phyloP scores from a whole-genome alignment of 2,329 filamentous ascomycete genomes.

The Fonsecaea erecta region DNA sequence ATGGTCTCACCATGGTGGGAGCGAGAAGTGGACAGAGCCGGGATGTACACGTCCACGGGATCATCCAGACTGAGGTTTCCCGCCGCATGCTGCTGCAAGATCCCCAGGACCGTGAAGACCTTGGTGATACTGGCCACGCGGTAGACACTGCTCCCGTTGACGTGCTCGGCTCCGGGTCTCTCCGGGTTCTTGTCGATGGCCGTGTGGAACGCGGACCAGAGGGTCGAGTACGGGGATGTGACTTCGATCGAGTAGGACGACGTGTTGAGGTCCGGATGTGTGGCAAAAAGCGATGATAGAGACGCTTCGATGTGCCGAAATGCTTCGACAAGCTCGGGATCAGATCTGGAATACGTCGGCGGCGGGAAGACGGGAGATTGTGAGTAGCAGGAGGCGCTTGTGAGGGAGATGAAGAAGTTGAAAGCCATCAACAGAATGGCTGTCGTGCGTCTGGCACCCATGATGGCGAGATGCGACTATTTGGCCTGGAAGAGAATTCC shows the following conservation, averaged over 20 bases:
- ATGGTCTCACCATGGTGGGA: constrained; percentile 21
- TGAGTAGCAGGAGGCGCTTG: constrained; percentile 16
- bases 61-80: constrained; percentile 40
- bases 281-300: constrained; percentile 2
- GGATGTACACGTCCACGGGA: constrained; percentile 36
- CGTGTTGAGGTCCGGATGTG: constrained; percentile 24
- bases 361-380: constrained; percentile 30
- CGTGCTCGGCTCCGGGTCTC: constrained; percentile 31
- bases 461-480: background rate
- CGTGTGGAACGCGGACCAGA: constrained; percentile 34
- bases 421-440: background rate
- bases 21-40: constrained; percentile 18
- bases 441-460: background rate
- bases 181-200: constrained; percentile 26
- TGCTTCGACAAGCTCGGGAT: constrained; percentile 13
- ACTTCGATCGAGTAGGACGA: constrained; percentile 37
- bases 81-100: constrained; percentile 39
- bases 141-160: constrained; percentile 36
- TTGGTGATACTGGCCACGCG: constrained; percentile 41
- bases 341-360: constrained; percentile 20
- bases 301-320: constrained; percentile 20
- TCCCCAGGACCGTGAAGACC: constrained; percentile 39
- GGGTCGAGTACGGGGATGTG: constrained; percentile 28
- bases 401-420: background rate
- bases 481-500: background rate